Percentiles rank a stretch among this genome's conserved stretches.
These are phyloP conservation scores for Strobilomyces confusus DNA, from an alignment of 768 basidiomycete species.

Conservation along the genomic window DNA sequence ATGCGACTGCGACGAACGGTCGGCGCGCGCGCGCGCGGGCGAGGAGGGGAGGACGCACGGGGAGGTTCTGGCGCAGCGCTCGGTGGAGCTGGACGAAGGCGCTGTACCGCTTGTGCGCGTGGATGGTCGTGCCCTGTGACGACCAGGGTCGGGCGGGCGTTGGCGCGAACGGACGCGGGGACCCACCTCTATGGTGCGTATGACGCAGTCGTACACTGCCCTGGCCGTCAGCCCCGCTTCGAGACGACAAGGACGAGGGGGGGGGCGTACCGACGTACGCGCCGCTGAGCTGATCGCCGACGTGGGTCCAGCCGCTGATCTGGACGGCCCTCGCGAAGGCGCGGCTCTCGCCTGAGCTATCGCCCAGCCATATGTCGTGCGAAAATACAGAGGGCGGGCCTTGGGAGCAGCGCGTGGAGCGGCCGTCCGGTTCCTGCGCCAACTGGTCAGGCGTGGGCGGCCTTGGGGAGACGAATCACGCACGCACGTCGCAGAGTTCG, in stretches of 20 bases:
- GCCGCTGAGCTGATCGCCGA: slow-evolving; percentile 59
- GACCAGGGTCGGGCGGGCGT: too few species aligned
- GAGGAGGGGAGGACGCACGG: slow-evolving; percentile 34
- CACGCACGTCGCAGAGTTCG: slow-evolving; percentile 48
- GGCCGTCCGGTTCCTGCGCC: slow-evolving; percentile 21
- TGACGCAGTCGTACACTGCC: slow-evolving; percentile 65
- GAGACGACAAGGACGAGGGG: too few species aligned
- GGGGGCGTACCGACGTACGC: slow-evolving; percentile 57
- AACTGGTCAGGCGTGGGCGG: background rate
- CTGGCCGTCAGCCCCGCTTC: background rate
- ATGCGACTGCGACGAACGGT: background rate
- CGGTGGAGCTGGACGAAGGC: slow-evolving; percentile 55
- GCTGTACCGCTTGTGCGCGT: slow-evolving; percentile 63
- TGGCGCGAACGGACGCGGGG: background rate
- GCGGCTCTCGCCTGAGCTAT: slow-evolving; percentile 49
- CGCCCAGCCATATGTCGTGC: slow-evolving; percentile 65
- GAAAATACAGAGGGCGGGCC: slow-evolving; percentile 56
- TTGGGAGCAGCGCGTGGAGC: slow-evolving; percentile 26
- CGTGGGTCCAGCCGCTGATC: slow-evolving; percentile 68
- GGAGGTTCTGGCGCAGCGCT: slow-evolving; percentile 46
- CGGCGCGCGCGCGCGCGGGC: too few species aligned
- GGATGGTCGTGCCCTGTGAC: slow-evolving; percentile 54
- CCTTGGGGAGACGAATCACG: background rate
- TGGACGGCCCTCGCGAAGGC: slow-evolving; percentile 63
- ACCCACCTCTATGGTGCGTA: slow-evolving; percentile 55